Base-by-base conservation (phyloP, 768 basidiomycete species). In the Mycena rebaudengoi region DNA sequence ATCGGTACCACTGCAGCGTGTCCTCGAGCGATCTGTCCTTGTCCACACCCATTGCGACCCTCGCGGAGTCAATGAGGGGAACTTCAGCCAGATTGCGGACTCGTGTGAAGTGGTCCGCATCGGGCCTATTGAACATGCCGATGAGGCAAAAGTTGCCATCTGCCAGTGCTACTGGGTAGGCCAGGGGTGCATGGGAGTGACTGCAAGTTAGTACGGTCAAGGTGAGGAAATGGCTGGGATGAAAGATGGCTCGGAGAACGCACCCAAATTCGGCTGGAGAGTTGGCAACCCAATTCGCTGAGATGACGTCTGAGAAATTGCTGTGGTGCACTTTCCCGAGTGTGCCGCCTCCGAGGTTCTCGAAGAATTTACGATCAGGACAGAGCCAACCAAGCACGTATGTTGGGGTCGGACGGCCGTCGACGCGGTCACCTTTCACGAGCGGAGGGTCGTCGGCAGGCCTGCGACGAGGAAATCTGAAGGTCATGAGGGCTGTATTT, bases 311-410 rank as follows among this genome's bases (percentile, higher is more conserved):
- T 1, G 30, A 1, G 43, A 45, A 56, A 20, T 56, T 56, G 18
- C 55, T 7, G 21, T 10, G 5, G 32, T 46, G 12, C 32, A 56
- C 55, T 25, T 23, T 45, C 2, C 43, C 43, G n/a, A 16, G 20
- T 28, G 8, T n/a, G 0, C 55, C 30, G 21, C 10, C 55, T 32
- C 55, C 44, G 13, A 56, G 29, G 18, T 56, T 56, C 43, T 25
- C 5, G 55, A 21, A 56, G 43, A 56, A 45, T 7, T 33, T 13
- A 16, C 23, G 29, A 33, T 5, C 12, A n/a, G 43, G n/a, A 44
- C 55, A 56, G 30, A 46, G 21, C 55, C 55, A 56, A 11, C 43
- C 55, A 7, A 56, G 41, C 23, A 20, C 43, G 43, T 56, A 56
- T 45, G 29, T 56, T n/a, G 55, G 55, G 32, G 55, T 56, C 30